Conservation (phyloP, 805 yeast species). For the Saturnispora hagleri region DNA sequence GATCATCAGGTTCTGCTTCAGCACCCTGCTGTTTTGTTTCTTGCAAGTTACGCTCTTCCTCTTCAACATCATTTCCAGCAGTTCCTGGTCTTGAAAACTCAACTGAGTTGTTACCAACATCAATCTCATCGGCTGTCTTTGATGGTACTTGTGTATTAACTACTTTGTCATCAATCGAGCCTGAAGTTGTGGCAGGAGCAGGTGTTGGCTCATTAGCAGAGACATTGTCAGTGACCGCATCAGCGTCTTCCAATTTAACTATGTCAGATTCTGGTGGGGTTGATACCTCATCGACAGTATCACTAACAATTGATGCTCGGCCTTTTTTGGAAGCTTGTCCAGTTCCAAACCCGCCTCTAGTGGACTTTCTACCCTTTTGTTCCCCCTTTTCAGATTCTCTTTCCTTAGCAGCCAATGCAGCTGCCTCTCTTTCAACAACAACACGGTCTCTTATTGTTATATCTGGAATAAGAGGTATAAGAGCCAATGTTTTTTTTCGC, state of each 20-base stretch:
- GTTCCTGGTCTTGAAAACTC: background rate
- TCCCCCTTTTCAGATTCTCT: conserved; percentile 24
- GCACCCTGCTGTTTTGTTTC: conserved; percentile 11
- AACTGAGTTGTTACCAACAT: background rate
- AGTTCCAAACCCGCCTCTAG: conserved; percentile 26
- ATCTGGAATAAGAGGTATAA: conserved; percentile 84
- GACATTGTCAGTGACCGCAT: background rate
- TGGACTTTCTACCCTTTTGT: conserved; percentile 20
- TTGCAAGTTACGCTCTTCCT: conserved; percentile 13
- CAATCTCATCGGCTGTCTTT: background rate
- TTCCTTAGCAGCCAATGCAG: conserved; percentile 28
- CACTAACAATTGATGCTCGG: background rate
- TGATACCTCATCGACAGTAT: background rate
- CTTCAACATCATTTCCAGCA: conserved; percentile 17
- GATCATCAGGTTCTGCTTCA: conserved; percentile 34
- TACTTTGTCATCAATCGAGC: background rate
- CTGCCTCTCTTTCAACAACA: conserved; percentile 63
- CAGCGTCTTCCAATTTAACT: background rate
- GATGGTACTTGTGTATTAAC: background rate
- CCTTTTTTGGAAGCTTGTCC: conserved; percentile 31
- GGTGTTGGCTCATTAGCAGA: background rate
- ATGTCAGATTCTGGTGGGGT: background rate
- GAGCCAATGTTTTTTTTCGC: conserved; percentile 76
- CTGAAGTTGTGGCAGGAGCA: background rate
- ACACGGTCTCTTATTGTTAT: conserved; percentile 64